Base-by-base conservation (phyloP, 768 basidiomycete genomes). In the Podaxis pistillaris region DNA sequence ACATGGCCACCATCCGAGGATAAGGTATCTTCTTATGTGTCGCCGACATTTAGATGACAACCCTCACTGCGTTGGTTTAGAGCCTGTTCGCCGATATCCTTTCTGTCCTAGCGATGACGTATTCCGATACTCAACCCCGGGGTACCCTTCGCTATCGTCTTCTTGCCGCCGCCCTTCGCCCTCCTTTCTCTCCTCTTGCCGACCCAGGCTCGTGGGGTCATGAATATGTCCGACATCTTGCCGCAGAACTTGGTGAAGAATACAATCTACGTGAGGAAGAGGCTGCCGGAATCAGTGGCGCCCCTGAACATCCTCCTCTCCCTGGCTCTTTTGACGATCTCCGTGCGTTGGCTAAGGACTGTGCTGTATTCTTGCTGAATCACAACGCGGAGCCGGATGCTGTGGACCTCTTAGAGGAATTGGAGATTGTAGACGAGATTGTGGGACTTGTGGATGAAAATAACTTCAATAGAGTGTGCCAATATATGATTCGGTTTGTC, bases 301-400 rank as follows among this genome's bases (percentile, higher is more conserved):
- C 68, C 26, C 63, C 74, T 33, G 53, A 62, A 24, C 52, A 46
- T 26, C 67, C 68, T 19, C 74, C 81, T 52, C 73, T 81, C 17
- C 77, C 81, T 6, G 90, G 89, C 2, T 86, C 88, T 4, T 79
- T 84, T 15, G 89, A 93, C 22, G 90, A 94, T 63, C 81, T 98
- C 50, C 84, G 87, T 30, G 78, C 78, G 1, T 85, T 98, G 57
- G 93, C 90, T 0, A 80, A 90, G 63, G 85, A 93, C 69, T 93
- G 97, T 69, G 92, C 95, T 6, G 87, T 80, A 12, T 99, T 98
- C 81, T 81, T 98, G 66, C 79, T 98, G 13, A 81, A 82, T 17
- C 97, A 98, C 73, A 98, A 99, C 70, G 97, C 96, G 9, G 97
- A 99, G 74, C 96, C 95, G 33, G 97, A 99, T 72, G 97, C 96